Evolutionary conservation across 176 grass and related monocot genomes (phyloP).

Genomic region (Hordeum marinum): DNA sequence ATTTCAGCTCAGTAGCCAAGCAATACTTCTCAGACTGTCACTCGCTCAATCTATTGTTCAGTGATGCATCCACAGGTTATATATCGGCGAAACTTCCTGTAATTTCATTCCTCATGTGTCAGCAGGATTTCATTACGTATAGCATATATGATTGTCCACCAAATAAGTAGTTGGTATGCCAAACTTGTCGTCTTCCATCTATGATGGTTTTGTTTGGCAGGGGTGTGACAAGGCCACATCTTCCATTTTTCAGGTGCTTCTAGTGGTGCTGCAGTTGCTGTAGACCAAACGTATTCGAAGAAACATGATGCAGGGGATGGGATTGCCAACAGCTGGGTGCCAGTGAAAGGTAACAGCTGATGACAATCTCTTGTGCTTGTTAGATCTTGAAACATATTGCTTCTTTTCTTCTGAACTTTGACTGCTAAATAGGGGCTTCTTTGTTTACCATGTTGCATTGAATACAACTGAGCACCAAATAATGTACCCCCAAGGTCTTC

Average conservation of each 20-base stretch:
- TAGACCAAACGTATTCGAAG: slow-evolving; percentile 36
- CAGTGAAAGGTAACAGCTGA: slow-evolving; percentile 27
- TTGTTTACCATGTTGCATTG: not conserved
- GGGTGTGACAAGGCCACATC: not conserved
- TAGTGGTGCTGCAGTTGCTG: slow-evolving; percentile 22
- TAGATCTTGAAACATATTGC: not conserved
- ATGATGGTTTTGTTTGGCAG: slow-evolving; percentile 12
- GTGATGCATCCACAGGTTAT: slow-evolving; percentile 60
- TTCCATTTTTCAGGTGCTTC: slow-evolving; percentile 34
- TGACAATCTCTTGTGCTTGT: not conserved
- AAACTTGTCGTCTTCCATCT: slow-evolving; percentile 14
- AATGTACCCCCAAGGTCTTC: not conserved
- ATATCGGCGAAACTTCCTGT: not conserved
- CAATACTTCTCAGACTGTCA: slow-evolving; percentile 90
- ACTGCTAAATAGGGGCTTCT: not conserved
- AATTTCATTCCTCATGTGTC: not conserved
- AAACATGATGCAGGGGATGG: slow-evolving; percentile 32
- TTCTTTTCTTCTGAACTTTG: not conserved
- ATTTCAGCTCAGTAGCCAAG: slow-evolving; percentile 83
- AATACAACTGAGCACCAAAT: not conserved
- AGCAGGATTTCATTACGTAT: not conserved
- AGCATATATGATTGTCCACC: slow-evolving; percentile 1
- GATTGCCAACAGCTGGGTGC: slow-evolving; percentile 29
- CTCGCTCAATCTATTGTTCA: slow-evolving; percentile 87
- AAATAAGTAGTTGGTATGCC: slow-evolving; percentile 17